Base-by-base conservation (phyloP, 2,329 filamentous ascomycete genomes). In the Rugonectria rugulosa region DNA sequence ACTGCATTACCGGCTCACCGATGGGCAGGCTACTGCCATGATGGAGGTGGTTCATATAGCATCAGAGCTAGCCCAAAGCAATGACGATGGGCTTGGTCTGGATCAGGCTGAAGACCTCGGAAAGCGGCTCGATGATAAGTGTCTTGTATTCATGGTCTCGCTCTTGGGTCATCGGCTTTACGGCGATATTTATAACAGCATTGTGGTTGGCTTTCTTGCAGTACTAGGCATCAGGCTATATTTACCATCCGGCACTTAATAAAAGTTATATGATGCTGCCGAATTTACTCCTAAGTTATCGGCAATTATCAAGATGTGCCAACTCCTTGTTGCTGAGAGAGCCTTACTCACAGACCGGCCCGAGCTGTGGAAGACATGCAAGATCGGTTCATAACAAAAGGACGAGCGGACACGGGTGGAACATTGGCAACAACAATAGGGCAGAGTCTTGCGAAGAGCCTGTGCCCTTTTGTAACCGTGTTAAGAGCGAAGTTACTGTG, bases 281-380 rank as follows among this genome's bases (percentile, higher is more conserved):
- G 27, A 23, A 17, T 37, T 26, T 38, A 20, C 12, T 24, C 21
- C 15, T 5, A 24, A 34, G 11, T 17, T 48, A 17, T 38, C 10
- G 20, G 43, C 44, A 38, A 23, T 38, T 48, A 85, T 79, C 19
- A 44, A 44, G 12, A 44, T 44, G 41, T 23, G 26, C n/a, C 37
- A 41, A 41, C 14, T 41, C 9, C 37, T 41, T 23, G 17, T 41
- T 36, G 32, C 32, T 17, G n/a, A 36, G 32, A 10, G 32, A n/a
- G 32, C 31, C 10, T 10, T 36, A 36, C 32, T 36, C n/a, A 15
- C 32, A 10, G 14, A 17, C 15, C 8, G 11, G 32, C 32, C 19
- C 14, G 14, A 36, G 32, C 32, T 17, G 15, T 36, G 14, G 32
- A 17, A n/a, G 32, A 36, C 31, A 36, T 36, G 32, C 32, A 36